These are phyloP conservation scores for Boletus fagicola DNA, from an alignment of 768 basidiomycete species.

Conservation along the genomic window DNA sequence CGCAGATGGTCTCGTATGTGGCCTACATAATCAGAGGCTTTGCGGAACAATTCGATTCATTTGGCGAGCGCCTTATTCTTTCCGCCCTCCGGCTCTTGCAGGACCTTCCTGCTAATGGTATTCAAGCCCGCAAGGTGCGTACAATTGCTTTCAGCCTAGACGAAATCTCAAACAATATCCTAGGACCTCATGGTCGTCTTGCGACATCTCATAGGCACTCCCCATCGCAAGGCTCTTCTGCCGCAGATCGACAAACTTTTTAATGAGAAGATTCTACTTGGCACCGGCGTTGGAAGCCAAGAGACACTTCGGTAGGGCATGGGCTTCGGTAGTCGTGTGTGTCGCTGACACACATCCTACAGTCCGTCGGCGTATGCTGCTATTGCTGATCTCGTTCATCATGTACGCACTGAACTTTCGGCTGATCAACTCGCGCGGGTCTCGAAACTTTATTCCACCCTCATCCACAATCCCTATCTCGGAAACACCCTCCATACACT, in stretches of 20 bases:
- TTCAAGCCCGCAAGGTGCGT: constrained; percentile 73
- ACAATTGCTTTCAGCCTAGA: background rate
- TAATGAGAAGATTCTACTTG: constrained; percentile 86
- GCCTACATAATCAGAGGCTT: constrained; percentile 82
- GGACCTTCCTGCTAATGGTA: constrained; percentile 87
- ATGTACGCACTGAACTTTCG: constrained; percentile 79
- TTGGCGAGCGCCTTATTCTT: constrained; percentile 78
- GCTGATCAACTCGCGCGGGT: constrained; percentile 73
- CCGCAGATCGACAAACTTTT: constrained; percentile 86
- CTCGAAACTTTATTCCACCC: constrained; percentile 80
- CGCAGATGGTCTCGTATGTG: constrained; percentile 85
- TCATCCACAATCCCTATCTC: constrained; percentile 86
- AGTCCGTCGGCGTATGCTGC: constrained; percentile 83
- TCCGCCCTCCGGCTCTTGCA: constrained; percentile 85
- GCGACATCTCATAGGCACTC: constrained; percentile 80
- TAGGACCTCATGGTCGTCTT: constrained; percentile 93
- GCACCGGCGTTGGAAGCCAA: constrained; percentile 76
- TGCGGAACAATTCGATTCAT: constrained; percentile 62
- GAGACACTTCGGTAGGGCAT: constrained; percentile 73
- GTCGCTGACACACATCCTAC: constrained; percentile 11
- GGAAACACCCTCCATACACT: constrained; percentile 81
- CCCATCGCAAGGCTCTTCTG: constrained; percentile 74
- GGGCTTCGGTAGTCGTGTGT: background rate
- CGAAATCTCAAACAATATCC: background rate
- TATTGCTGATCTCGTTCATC: constrained; percentile 91